Evolutionary conservation across 257 asterid genomes (phyloP).

Genomic region (Parsonsia alboflavescens): DNA sequence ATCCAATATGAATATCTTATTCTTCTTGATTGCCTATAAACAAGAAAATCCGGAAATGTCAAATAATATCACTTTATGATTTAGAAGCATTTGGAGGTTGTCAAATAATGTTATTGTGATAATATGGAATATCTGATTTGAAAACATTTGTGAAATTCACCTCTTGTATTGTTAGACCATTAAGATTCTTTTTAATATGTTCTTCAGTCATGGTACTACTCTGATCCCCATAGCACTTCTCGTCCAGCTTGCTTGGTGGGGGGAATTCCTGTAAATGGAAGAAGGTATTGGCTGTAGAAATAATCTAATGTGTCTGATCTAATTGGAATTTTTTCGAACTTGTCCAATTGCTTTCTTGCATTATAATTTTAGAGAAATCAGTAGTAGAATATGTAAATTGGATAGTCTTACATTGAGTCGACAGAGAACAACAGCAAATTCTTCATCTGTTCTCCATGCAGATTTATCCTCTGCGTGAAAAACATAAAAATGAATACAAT

Average conservation of each 20-base stretch:
- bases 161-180: slow-evolving; percentile 47
- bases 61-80: background rate
- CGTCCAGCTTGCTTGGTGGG: slow-evolving; percentile 59
- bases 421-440: slow-evolving; percentile 54
- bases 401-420: slow-evolving; percentile 47
- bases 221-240: slow-evolving; percentile 50
- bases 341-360: too few species aligned
- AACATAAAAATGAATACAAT: background rate
- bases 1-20: slow-evolving; percentile 13
- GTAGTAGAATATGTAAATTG: too few species aligned
- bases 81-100: too few species aligned
- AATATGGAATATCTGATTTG: too few species aligned
- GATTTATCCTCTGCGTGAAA: slow-evolving; percentile 43
- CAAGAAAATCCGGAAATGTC: background rate
- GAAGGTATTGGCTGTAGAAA: background rate
- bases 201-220: slow-evolving; percentile 45
- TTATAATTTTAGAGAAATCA: too few species aligned
- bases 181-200: slow-evolving; percentile 41
- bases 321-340: too few species aligned
- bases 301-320: too few species aligned
- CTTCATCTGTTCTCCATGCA: slow-evolving; percentile 78
- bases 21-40: slow-evolving; percentile 12
- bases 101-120: too few species aligned
- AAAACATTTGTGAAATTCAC: slow-evolving; percentile 18
- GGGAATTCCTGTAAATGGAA: slow-evolving; percentile 55